Base-by-base conservation (phyloP, 2,329 filamentous ascomycete genomes). In the Immersiporthe knoxdaviesiana region DNA sequence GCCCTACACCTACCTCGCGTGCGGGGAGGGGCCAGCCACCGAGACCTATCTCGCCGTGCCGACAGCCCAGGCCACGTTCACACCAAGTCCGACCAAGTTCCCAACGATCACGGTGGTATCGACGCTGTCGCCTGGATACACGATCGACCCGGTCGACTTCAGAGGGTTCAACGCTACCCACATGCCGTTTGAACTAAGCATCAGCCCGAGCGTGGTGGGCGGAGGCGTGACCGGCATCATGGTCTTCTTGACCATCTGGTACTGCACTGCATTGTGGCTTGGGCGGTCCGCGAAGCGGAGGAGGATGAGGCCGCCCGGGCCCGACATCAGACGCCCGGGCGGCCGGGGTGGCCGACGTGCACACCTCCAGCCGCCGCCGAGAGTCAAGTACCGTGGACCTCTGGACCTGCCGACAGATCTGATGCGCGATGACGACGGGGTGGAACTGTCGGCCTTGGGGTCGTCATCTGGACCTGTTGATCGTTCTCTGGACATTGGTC, bases 1-100 rank as follows among this genome's bases (percentile, higher is more conserved):
- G 12, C 50, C 74, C 11, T 81, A 80, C 56, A 75, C 77, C 0
- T 80, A 81, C 47, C 74, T 79, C 24, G 77, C 78, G 7, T 81
- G 80, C 44, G 79, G 76, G 4, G 68, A 68, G 2, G 71, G 65
- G 56, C 73, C 74, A 11, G 71, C 63, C 5, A 76, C 75, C 2
- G 72, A 79, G 12, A 35, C 60, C 2, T 66, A 58, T 12, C 24
- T 54, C 11, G 50, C 50, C 11, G 50, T 54, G 8, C n/a, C 50
- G 6, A 54, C 50, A 11, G 50, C 24, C 4, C n/a, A 54, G 12
- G 24, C 50, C n/a, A 54, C 50, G 3, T 3, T 27, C 10, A 54
- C 50, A 14, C 24, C 50, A 11, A 54, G 2, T 3, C n/a, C 10
- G 16, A 54, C 50, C 50, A 54, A 16, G 3, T 54, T 27, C n/a